Conservation (phyloP, 306 rosid species). For the Hylodesmum podocarpum region DNA sequence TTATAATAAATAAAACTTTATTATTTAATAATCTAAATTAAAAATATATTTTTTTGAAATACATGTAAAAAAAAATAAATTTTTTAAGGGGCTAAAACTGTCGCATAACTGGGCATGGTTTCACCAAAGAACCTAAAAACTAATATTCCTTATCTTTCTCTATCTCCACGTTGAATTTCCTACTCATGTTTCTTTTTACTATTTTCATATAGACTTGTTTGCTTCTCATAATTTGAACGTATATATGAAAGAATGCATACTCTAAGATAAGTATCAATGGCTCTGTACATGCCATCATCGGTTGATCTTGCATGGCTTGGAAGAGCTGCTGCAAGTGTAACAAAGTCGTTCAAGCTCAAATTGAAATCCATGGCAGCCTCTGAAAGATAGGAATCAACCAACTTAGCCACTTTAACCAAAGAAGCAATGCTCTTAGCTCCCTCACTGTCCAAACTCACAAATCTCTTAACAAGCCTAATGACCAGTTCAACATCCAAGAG, state of each 20-base stretch:
- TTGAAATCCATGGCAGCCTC: slow-evolving; percentile 82
- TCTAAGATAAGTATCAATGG: slow-evolving; percentile 91
- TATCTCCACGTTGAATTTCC: no score
- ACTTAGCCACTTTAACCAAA: slow-evolving; percentile 72
- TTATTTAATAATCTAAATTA: no score
- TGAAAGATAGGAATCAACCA: slow-evolving; percentile 74
- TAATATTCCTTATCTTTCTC: neutral
- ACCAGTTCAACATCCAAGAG: slow-evolving; percentile 73
- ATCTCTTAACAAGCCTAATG: slow-evolving; percentile 66
- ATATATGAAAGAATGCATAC: slow-evolving; percentile 41
- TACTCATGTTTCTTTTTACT: no score
- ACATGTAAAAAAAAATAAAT: no score
- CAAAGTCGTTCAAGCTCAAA: slow-evolving; percentile 61
- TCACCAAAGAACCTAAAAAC: neutral
- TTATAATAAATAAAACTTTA: no score
- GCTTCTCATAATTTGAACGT: neutral
- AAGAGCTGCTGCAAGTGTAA: slow-evolving; percentile 63
- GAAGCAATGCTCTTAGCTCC: slow-evolving; percentile 63
- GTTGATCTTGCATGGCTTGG: slow-evolving; percentile 78
- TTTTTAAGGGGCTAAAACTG: no score
- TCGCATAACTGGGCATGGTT: no score
- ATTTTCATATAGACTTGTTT: neutral
- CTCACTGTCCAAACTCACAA: slow-evolving; percentile 58
- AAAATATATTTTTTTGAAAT: no score
- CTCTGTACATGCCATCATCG: slow-evolving; percentile 89